A percentile compares a stretch with the other conserved stretches of the same genome.
Conservation (phyloP, 441 rosid species). For the Populus trichocarpa region DNA sequence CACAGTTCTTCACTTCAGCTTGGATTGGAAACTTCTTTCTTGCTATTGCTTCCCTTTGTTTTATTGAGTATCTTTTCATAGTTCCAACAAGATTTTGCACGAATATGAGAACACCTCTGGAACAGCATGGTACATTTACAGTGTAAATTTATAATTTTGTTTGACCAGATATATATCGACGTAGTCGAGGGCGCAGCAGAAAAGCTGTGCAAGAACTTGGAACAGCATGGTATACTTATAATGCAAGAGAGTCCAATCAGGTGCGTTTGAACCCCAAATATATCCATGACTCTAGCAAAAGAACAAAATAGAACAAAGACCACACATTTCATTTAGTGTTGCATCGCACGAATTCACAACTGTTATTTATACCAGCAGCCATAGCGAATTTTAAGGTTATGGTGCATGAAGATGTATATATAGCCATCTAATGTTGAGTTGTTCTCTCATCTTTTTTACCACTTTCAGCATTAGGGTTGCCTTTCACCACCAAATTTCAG, state of each 20-base stretch:
- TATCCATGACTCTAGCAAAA: neutral
- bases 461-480: conserved; percentile 75
- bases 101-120: neutral
- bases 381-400: too few relatives aligned
- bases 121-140: too few relatives aligned
- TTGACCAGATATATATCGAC: conserved; percentile 56
- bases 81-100: neutral
- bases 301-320: neutral
- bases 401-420: neutral
- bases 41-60: neutral
- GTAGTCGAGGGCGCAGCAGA: conserved; percentile 48
- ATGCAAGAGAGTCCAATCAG: conserved; percentile 56
- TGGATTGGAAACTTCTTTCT: neutral
- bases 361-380: neutral
- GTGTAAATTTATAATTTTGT: neutral
- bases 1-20: neutral
- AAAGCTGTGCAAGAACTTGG: conserved; percentile 57
- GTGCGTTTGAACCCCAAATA: conserved; percentile 30
- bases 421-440: neutral
- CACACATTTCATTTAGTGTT: neutral
- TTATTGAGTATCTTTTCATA: neutral
- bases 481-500: conserved; percentile 81
- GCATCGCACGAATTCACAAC: too few relatives aligned
- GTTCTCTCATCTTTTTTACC: neutral
- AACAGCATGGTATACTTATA: conserved; percentile 61